A percentile compares a stretch with the other conserved stretches of the same genome.
Evolutionary conservation across 2,329 filamentous ascomycete genomes (phyloP).

Genomic region (Tetracladium maxilliforme): DNA sequence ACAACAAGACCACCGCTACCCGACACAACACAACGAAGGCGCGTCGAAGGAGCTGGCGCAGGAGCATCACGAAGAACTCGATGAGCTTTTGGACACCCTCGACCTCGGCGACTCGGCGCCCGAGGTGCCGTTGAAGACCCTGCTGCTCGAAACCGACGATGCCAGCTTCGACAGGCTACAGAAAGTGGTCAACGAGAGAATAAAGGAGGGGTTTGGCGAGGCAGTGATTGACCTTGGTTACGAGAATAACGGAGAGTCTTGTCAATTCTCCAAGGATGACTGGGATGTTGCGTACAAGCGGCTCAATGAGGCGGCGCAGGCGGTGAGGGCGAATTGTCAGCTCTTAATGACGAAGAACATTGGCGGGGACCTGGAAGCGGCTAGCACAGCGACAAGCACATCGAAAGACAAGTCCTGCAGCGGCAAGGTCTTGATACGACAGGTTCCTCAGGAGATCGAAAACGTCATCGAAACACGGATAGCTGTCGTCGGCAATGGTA

Average conservation of each 20-base stretch:
- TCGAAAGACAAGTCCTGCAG: slow-evolving; percentile 60
- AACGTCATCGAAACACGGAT: slow-evolving; percentile 92
- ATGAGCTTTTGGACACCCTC: slow-evolving; percentile 73
- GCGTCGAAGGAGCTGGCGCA: slow-evolving; percentile 9
- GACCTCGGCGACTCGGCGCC: slow-evolving; percentile 57
- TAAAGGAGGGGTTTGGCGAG: slow-evolving; percentile 79
- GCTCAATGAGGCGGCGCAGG: slow-evolving; percentile 49
- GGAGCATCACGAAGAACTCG: slow-evolving; percentile 75
- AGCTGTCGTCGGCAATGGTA: slow-evolving; percentile 93
- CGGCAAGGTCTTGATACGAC: slow-evolving; percentile 78
- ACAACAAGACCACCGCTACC: slow-evolving; percentile 65
- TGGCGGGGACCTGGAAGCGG: slow-evolving; percentile 60
- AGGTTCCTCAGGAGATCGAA: slow-evolving; percentile 58
- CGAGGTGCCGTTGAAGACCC: slow-evolving; percentile 55
- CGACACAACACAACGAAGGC: slow-evolving; percentile 21
- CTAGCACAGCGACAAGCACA: slow-evolving; percentile 32
- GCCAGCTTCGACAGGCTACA: slow-evolving; percentile 47
- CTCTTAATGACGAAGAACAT: slow-evolving; percentile 85
- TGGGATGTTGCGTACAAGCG: slow-evolving; percentile 61
- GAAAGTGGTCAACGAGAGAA: slow-evolving; percentile 48
- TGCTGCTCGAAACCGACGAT: slow-evolving; percentile 52
- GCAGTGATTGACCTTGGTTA: slow-evolving; percentile 83
- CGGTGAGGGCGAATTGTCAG: slow-evolving; percentile 58
- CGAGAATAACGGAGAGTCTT: slow-evolving; percentile 77
- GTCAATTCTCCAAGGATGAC: slow-evolving; percentile 59